Percentiles rank a stretch among this genome's conserved stretches.
phyloP scores from a whole-genome alignment of 768 basidiomycete species.

The Rhizopogon rudus region DNA sequence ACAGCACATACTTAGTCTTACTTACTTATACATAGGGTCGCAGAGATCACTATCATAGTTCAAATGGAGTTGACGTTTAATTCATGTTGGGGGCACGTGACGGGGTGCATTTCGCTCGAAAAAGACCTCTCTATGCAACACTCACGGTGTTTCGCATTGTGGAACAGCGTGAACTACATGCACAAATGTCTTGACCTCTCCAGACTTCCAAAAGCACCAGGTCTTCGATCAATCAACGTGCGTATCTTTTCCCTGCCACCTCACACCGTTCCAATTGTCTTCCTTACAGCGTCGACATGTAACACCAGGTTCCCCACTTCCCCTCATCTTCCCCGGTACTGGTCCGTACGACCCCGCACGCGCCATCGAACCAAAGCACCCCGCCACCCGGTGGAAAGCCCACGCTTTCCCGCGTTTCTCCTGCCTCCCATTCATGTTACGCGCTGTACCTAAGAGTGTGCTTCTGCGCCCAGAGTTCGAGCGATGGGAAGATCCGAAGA shows the following conservation, averaged over 20 bases:
- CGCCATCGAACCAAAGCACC: slow-evolving; percentile 1
- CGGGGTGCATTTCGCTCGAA: no score
- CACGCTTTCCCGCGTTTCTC: neutral
- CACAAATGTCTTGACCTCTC: slow-evolving; percentile 9
- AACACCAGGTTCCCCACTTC: slow-evolving; percentile 3
- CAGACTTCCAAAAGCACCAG: slow-evolving; percentile 9
- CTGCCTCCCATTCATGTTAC: neutral
- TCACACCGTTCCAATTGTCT: neutral
- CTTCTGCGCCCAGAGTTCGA: slow-evolving; percentile 1
- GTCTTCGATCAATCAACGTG: neutral
- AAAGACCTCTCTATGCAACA: no score
- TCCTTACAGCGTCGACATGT: neutral
- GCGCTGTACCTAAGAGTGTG: slow-evolving; percentile 3
- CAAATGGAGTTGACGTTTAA: no score
- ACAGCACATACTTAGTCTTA: no score
- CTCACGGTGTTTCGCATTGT: no score
- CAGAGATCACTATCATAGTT: no score
- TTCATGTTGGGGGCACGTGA: no score
- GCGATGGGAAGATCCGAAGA: neutral
- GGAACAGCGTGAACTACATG: slow-evolving; percentile 2
- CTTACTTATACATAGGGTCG: no score
- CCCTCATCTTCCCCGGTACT: neutral
- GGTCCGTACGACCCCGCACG: neutral
- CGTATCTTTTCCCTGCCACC: neutral
- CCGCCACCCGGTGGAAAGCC: neutral